Conservation (phyloP, 306 rosid genomes). For the Dalbergia cochinchinensis region DNA sequence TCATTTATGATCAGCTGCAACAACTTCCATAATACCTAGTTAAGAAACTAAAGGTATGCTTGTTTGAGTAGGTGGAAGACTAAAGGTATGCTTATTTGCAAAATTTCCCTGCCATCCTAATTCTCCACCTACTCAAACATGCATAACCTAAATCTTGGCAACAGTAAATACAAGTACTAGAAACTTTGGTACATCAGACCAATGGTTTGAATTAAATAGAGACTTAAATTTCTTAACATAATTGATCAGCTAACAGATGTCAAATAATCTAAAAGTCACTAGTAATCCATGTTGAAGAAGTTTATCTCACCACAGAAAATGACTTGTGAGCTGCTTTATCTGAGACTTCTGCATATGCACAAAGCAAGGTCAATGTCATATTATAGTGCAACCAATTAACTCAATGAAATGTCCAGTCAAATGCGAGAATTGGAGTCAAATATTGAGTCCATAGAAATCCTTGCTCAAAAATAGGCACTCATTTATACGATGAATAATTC, state of each 20-base stretch:
- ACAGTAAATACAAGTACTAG: conserved; percentile 18
- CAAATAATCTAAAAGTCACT: conserved; percentile 18
- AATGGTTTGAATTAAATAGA: conserved; percentile 35
- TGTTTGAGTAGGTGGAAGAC: too few relatives aligned
- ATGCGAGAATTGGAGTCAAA: conserved; percentile 24
- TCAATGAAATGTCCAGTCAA: conserved; percentile 36
- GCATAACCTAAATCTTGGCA: conserved; percentile 17
- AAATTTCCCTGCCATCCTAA: not conserved
- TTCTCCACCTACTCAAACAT: conserved; percentile 27
- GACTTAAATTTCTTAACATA: conserved; percentile 24
- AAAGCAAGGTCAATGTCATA: conserved; percentile 44
- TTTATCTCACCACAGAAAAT: conserved; percentile 72
- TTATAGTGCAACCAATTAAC: conserved; percentile 22
- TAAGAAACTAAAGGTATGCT: not conserved
- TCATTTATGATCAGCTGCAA: conserved; percentile 33
- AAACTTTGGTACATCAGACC: conserved; percentile 16
- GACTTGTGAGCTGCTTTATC: conserved; percentile 59
- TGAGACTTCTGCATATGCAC: conserved; percentile 67
- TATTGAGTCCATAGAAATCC: conserved; percentile 13
- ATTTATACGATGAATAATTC: conserved; percentile 8
- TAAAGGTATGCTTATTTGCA: conserved; percentile 1
- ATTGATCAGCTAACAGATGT: conserved; percentile 22
- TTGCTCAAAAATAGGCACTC: conserved; percentile 23
- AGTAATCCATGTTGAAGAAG: conserved; percentile 36
- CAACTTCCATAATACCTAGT: conserved; percentile 14